Base-by-base conservation (phyloP, 148 eudicot genomes). In the Camellia japonica region DNA sequence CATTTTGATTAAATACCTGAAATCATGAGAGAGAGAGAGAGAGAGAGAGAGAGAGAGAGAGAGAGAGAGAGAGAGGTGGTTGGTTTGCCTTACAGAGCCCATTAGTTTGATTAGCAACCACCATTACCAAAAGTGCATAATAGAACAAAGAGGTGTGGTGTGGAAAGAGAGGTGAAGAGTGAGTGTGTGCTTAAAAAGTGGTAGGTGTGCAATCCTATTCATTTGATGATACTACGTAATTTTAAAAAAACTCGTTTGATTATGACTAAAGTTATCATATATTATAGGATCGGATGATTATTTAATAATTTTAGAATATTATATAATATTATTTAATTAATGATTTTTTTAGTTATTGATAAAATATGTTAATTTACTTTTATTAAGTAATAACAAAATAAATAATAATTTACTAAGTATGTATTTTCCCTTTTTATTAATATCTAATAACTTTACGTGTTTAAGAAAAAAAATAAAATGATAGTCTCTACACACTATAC, bases 191-290 rank as follows among this genome's bases (percentile, higher is more conserved):
- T 15, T 38, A 38, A 30, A 30, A 30, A 68, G 71, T 68, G 71
- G 71, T 68, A 41, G 71, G 71, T 42, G 18, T 18, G 71, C 49
- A 13, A 68, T 12, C 49, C 43, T 47, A 70, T 70, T 19, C 74
- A 47, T 70, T 47, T 70, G 74, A 70, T 70, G 55, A 47, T n/a
- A 38, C 47, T 46, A 23, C 52, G 63, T 73, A 49, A 49, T 71
- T 51, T 68, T n/a, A 10, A 6, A 15, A 41, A 6, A 15, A 72
- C 61, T 43, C 43, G 54, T 72, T 72, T 72, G 75, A 72, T 72
- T 19, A 72, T 51, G 20, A 19, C 60, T 11, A 18, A 51, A 72
- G 74, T 19, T 16, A 51, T 58, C 30, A 30, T 30, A 30, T 1
- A 30, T 30, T 30, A 30, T 30, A 23, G 23, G 23, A 23, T 23